A percentile compares a stretch with the other conserved stretches of the same genome.
phyloP scores from a whole-genome alignment of 805 yeast genomes.

The Cyberlindnera galapagoensis region DNA sequence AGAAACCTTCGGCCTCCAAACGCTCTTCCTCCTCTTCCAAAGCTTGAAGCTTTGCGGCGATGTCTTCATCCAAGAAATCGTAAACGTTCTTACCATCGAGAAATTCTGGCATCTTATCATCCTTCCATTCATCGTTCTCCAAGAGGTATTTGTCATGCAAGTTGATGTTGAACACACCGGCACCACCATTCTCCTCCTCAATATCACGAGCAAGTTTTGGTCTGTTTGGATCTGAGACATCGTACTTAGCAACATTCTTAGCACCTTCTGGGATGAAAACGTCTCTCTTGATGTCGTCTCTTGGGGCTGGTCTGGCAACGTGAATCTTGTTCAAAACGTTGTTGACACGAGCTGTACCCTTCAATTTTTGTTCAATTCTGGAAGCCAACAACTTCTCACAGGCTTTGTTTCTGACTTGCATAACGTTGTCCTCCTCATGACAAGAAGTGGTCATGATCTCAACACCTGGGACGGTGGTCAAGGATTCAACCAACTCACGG shows the following conservation, averaged over 20 bases:
- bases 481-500: constrained; percentile 61
- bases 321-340: constrained; percentile 93
- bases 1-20: constrained; percentile 90
- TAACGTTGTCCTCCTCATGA: constrained; percentile 87
- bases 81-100: constrained; percentile 94
- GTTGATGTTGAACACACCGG: constrained; percentile 94
- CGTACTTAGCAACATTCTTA: constrained; percentile 56
- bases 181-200: constrained; percentile 96
- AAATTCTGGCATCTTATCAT: constrained; percentile 94
- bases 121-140: constrained; percentile 97
- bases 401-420: constrained; percentile 94
- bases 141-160: constrained; percentile 85
- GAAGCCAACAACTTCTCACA: constrained; percentile 95
- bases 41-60: constrained; percentile 87
- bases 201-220: constrained; percentile 78
- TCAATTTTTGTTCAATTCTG: constrained; percentile 93
- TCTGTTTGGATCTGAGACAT: constrained; percentile 74
- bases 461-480: constrained; percentile 67
- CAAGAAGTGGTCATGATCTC: constrained; percentile 93
- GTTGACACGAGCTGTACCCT: constrained; percentile 83
- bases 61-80: constrained; percentile 96
- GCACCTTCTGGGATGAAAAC: constrained; percentile 80
- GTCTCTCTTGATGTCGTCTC: constrained; percentile 80
- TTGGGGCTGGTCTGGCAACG: constrained; percentile 80
- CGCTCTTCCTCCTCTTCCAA: constrained; percentile 96